Evolutionary conservation across 805 yeast species (phyloP), one percentile per base, ranked within the genome.

Genomic region (Saccharomyces mikatae): DNA sequence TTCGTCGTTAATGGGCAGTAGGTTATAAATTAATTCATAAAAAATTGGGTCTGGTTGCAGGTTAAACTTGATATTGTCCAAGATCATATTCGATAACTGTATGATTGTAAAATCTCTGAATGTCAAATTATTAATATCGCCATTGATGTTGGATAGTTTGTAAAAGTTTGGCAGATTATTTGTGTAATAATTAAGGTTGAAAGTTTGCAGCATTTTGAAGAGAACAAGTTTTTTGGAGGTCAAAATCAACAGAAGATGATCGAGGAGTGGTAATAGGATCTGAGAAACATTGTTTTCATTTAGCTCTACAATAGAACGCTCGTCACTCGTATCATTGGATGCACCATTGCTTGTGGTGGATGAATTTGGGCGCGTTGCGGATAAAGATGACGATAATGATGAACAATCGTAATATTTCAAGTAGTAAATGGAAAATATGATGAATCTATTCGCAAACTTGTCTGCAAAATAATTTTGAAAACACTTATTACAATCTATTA

Each of bases 401-500:
- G 56, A 49, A 32, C 56, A 57, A 30, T 59, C 55, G 53, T 75
- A 82, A 27, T 76, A 79, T 53, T 74, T 72, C 50, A 88, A 73
- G 66, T 86, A 80, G 66, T 79, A 87, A 6, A 83, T 62, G 21
- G 87, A 68, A 1, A 78, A 68, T 0, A 86, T 71, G 47, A 80
- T 67, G 46, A 87, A 67, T 59, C 84, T 85, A 30, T 77, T 73
- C 1, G 83, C 78, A 57, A 76, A 75, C 48, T 76, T 73, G 13
- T 76, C 74, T 2, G 76, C 68, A 30, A 82, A 70, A 51, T 75
- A 71, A 17, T 65, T 62, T 55, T 76, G 76, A 62, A 86, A 83
- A 50, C 69, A 69, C 55, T 74, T 75, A 69, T 92, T 92, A 60
- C 89, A 83, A 64, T 88, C 92, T 32, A 81, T 70, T 47, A 89